Percentiles rank a stretch among this genome's conserved stretches.
These are phyloP conservation scores for Xylaria hypoxylon DNA, from an alignment of 2,329 filamentous ascomycete genomes.

Conservation along the genomic window DNA sequence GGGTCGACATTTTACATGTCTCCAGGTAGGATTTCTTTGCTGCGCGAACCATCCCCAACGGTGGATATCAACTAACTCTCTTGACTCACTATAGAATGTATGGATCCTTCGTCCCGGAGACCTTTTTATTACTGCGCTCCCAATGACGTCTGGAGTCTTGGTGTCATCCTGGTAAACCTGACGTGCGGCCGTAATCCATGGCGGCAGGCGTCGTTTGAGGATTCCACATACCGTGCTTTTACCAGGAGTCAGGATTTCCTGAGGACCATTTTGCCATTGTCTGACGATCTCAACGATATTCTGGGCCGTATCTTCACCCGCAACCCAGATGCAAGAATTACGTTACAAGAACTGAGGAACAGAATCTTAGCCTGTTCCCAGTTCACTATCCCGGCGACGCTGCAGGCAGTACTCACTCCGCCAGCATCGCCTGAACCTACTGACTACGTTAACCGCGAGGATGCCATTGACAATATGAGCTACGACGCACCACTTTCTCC, in stretches of 20 bases:
- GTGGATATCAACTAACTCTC: conserved; percentile 43
- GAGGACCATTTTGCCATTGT: conserved; percentile 90
- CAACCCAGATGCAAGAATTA: conserved; percentile 85
- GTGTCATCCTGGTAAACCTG: conserved; percentile 96
- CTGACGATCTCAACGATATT: conserved; percentile 89
- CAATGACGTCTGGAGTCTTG: conserved; percentile 98
- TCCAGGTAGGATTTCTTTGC: conserved; percentile 76
- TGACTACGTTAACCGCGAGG: conserved; percentile 63
- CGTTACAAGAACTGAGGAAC: conserved; percentile 80
- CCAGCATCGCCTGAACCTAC: conserved; percentile 58
- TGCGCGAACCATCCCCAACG: conserved; percentile 32
- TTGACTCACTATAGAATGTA: conserved; percentile 76
- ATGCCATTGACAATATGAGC: conserved; percentile 59
- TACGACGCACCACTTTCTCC: conserved; percentile 61
- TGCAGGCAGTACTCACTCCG: conserved; percentile 54
- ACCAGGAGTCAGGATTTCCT: conserved; percentile 87
- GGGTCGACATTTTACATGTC: conserved; percentile 99
- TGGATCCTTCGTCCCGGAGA: conserved; percentile 79
- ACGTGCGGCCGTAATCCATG: conserved; percentile 98
- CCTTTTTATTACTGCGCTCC: conserved; percentile 89
- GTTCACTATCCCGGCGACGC: conserved; percentile 69
- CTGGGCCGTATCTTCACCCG: conserved; percentile 88
- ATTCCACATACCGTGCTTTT: conserved; percentile 94
- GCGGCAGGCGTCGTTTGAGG: conserved; percentile 94
- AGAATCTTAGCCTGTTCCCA: conserved; percentile 80